Conservation (phyloP, 1,284 basidiomycete genomes). For the Crucibulum cyathiforme region DNA sequence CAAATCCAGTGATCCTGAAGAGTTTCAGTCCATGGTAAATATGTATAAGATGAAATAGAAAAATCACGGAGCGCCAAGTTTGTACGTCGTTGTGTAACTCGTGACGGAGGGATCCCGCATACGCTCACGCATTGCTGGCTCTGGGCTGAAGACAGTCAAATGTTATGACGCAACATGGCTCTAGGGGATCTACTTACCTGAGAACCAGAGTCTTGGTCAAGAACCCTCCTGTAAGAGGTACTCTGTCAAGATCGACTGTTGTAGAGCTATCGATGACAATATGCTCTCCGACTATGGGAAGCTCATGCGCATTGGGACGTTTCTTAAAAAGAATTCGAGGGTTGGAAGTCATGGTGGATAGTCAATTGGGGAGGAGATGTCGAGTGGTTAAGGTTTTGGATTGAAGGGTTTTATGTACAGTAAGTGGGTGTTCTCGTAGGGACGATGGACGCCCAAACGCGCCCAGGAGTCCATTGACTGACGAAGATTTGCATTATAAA, state of each 20-base stretch:
- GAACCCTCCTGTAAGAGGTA: slow-evolving; percentile 51
- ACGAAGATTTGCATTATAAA: no score
- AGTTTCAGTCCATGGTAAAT: background rate
- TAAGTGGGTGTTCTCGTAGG: no score
- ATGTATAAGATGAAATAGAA: background rate
- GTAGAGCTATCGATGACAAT: slow-evolving; percentile 45
- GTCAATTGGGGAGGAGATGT: no score
- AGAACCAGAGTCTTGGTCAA: slow-evolving; percentile 51
- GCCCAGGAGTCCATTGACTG: no score
- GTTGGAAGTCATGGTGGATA: background rate
- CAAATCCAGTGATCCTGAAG: slow-evolving; percentile 23
- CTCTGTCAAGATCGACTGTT: slow-evolving; percentile 52
- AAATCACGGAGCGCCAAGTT: background rate
- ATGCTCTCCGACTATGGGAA: slow-evolving; percentile 34
- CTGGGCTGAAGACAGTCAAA: background rate
- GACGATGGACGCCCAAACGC: no score
- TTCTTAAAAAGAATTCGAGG: slow-evolving; percentile 11
- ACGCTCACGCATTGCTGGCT: slow-evolving; percentile 22
- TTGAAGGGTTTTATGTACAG: no score
- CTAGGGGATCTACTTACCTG: background rate
- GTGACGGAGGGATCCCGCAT: slow-evolving; percentile 18
- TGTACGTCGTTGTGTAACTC: slow-evolving; percentile 19
- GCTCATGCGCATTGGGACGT: slow-evolving; percentile 5
- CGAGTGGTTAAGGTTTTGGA: no score
- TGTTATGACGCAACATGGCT: background rate